Evolutionary conservation across 352 stramenopile genomes (phyloP), one percentile per base, ranked within the genome.

Genomic region (Phytopythium vexans): DNA sequence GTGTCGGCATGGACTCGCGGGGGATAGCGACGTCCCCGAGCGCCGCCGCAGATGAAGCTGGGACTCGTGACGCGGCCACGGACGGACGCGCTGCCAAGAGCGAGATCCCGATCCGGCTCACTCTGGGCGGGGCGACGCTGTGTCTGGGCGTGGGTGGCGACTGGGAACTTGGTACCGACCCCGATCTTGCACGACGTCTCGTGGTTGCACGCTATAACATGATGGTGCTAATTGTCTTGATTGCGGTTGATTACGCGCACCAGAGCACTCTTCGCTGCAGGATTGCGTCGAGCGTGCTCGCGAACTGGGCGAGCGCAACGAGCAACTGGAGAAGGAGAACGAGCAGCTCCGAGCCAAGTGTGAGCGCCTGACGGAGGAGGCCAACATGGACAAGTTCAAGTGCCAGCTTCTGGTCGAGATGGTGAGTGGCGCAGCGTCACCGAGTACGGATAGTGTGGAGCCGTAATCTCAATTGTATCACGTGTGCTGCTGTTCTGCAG

Each of bases 361-460:
- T 34, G 35, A 56, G 6, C 81, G 85, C 12, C 67, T 93, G 54
- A 79, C 65, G 3, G 81, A 93, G 42, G 85, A 93, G 43, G 86
- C 72, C 41, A 92, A 92, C 55, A 90, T 95, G 77, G 82, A 91
- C 43, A 92, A 92, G 51, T 95, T 95, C 57, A 95, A 91, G 58
- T 91, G 82, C 51, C 81, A 93, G 52, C 63, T 95, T 33, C 77
- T 95, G 49, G 69, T 95, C 7, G 85, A 95, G 53, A 95, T 95
- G 85, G 82, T 88, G 55, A 49, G 57, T 50, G 4, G 3, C 14
- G 4, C 14, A 15, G 6, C 12, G 8, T 41, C 21, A 39, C 2
- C 37, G 16, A 4, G 41, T 12, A n/a, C 27, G 14, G 32, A 11
- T 14, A 10, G 8, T 8, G 1, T 12, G n/a, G 21, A 3, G 40